These are phyloP conservation scores for Zanthoxylum bungeanum DNA, from an alignment of 345 rosid species.

Conservation along the genomic window DNA sequence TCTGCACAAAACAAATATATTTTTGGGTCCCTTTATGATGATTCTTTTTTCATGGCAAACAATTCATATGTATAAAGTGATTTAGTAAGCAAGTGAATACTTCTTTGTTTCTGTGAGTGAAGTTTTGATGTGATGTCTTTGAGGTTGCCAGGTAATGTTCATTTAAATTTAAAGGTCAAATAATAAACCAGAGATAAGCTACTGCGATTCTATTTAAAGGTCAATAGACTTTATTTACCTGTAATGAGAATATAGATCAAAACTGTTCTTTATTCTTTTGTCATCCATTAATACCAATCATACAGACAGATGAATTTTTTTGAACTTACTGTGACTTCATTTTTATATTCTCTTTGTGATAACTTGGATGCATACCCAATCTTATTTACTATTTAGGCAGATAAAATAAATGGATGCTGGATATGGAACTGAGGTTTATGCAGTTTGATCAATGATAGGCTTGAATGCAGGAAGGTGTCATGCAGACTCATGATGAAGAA, in stretches of 20 bases:
- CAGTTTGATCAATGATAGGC: slow-evolving; percentile 3
- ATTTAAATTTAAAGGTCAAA: not conserved
- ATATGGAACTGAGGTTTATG: not conserved
- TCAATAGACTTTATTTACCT: not conserved
- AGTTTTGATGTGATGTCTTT: not conserved
- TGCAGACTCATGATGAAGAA: slow-evolving; percentile 85
- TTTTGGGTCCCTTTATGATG: not conserved
- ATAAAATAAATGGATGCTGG: not conserved
- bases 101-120: not conserved
- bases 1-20: not conserved
- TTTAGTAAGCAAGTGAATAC: not conserved
- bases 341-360: too few relatives aligned
- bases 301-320: too few relatives aligned
- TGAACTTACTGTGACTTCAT: too few relatives aligned
- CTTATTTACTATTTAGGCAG: too few relatives aligned
- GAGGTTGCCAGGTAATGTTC: not conserved
- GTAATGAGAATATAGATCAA: too few relatives aligned
- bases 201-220: not conserved
- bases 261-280: not conserved
- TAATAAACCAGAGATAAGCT: not conserved
- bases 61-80: not conserved
- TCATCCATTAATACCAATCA: not conserved
- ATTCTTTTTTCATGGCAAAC: not conserved
- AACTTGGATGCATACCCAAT: too few relatives aligned
- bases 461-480: slow-evolving; percentile 58